Conservation (phyloP, 495 filamentous ascomycete species). For the Chaetomium cochliodes region DNA sequence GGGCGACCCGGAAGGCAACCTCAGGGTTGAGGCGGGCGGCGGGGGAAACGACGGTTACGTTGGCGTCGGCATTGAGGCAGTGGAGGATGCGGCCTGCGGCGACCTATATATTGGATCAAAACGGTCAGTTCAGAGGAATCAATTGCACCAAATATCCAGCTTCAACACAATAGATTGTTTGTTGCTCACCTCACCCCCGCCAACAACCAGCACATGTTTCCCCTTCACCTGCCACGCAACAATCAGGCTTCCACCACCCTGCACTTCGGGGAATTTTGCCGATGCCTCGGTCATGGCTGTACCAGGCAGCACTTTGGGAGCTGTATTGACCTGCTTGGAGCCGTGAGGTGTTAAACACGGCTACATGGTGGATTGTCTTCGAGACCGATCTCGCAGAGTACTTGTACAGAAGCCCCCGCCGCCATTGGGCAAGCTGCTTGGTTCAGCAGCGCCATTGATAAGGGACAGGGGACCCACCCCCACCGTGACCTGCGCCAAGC, state of each 20-base stretch:
- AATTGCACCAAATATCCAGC: background rate
- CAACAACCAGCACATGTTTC: slow-evolving; percentile 81
- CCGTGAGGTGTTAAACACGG: background rate
- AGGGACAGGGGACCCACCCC: background rate
- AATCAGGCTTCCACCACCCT: slow-evolving; percentile 88
- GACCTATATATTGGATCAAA: slow-evolving; percentile 57
- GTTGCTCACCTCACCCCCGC: slow-evolving; percentile 78
- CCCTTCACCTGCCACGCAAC: slow-evolving; percentile 89
- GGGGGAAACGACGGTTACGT: slow-evolving; percentile 81
- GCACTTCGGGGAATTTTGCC: slow-evolving; percentile 67
- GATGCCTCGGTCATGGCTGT: slow-evolving; percentile 50
- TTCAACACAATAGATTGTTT: background rate
- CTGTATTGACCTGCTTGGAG: background rate
- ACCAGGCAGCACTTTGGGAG: background rate
- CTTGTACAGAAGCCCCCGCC: slow-evolving; percentile 1
- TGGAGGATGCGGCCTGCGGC: slow-evolving; percentile 91
- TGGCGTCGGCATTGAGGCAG: slow-evolving; percentile 89
- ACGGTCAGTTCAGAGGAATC: background rate
- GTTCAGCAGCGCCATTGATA: slow-evolving; percentile 5
- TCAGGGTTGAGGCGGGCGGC: slow-evolving; percentile 79
- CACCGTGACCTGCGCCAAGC: slow-evolving; percentile 13
- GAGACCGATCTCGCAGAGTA: background rate
- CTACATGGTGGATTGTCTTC: too few relatives aligned
- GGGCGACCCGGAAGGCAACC: slow-evolving; percentile 74
- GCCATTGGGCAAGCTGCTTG: slow-evolving; percentile 4